Conservation (phyloP, 164 flowering plant species). For the Tetrastigma voinierianum region DNA sequence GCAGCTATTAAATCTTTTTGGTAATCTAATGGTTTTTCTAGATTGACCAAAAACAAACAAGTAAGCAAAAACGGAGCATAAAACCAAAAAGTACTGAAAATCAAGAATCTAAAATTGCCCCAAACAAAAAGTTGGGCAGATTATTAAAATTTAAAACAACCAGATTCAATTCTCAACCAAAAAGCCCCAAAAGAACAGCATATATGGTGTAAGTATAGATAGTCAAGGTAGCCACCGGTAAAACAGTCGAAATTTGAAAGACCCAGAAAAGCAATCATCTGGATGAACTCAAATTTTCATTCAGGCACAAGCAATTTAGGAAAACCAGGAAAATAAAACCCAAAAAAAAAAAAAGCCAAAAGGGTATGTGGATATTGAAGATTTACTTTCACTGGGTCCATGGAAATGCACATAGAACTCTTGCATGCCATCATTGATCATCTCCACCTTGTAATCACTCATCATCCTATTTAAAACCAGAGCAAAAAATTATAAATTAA, state of each 20-base stretch:
- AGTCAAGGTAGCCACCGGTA: background rate
- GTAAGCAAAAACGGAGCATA: too few species aligned
- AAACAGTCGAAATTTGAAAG: constrained; percentile 1
- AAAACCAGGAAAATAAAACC: constrained; percentile 1
- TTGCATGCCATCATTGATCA: constrained; percentile 93
- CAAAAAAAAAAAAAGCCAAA: background rate
- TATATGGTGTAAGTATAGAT: background rate
- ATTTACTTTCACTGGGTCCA: constrained; percentile 90
- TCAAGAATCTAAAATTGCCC: too few species aligned
- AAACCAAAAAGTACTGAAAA: background rate
- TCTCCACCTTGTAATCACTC: constrained; percentile 87
- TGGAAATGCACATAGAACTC: constrained; percentile 87
- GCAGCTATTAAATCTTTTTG: constrained; percentile 1
- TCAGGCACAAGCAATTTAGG: background rate
- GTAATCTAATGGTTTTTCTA: too few species aligned
- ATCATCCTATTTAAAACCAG: constrained; percentile 56
- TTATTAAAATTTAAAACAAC: too few species aligned
- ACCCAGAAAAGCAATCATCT: constrained; percentile 6
- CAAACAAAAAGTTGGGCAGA: too few species aligned
- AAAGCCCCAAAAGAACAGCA: too few species aligned
- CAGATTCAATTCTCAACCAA: too few species aligned
- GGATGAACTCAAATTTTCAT: background rate
- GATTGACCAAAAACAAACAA: too few species aligned
- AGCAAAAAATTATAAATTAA: constrained; percentile 13
- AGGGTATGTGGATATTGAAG: constrained; percentile 19